Percentiles rank a stretch among this genome's conserved stretches.
Conservation (phyloP, 164 flowering plant genomes). For the Amborella trichopoda region DNA sequence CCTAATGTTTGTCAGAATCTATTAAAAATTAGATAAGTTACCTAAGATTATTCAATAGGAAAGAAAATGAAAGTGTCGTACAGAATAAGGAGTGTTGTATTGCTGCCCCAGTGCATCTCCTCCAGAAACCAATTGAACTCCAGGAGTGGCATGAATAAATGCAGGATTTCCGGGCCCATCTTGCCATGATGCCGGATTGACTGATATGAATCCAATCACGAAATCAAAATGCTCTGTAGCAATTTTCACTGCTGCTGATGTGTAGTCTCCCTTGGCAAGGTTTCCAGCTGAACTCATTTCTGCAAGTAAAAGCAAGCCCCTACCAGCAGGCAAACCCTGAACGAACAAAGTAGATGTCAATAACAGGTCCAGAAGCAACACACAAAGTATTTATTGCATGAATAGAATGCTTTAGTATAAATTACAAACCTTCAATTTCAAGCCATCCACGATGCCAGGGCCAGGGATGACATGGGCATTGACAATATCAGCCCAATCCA, state of each 20-base stretch:
- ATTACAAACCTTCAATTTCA: slow-evolving; percentile 66
- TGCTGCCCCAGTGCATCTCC: slow-evolving; percentile 94
- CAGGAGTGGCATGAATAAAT: slow-evolving; percentile 68
- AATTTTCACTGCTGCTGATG: slow-evolving; percentile 87
- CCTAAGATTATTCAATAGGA: too few species aligned
- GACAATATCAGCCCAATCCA: slow-evolving; percentile 96
- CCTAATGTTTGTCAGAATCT: too few species aligned
- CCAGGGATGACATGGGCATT: slow-evolving; percentile 95
- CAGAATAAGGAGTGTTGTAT: slow-evolving; percentile 87
- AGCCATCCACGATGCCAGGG: slow-evolving; percentile 93
- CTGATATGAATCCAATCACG: slow-evolving; percentile 95
- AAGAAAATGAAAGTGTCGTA: slow-evolving; percentile 37
- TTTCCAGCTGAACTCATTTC: slow-evolving; percentile 99
- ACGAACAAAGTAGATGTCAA: background rate
- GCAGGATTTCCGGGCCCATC: slow-evolving; percentile 61
- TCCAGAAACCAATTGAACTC: slow-evolving; percentile 69
- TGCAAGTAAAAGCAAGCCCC: slow-evolving; percentile 84
- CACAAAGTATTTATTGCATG: too few species aligned
- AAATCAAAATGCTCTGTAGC: slow-evolving; percentile 90
- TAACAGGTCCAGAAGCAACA: background rate
- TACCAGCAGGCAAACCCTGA: slow-evolving; percentile 87
- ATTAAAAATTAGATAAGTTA: too few species aligned
- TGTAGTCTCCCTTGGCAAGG: slow-evolving; percentile 90
- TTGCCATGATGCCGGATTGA: slow-evolving; percentile 94
- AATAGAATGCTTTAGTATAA: too few species aligned